phyloP scores from a whole-genome alignment of 768 basidiomycete genomes.

The Mycena latifolia region DNA sequence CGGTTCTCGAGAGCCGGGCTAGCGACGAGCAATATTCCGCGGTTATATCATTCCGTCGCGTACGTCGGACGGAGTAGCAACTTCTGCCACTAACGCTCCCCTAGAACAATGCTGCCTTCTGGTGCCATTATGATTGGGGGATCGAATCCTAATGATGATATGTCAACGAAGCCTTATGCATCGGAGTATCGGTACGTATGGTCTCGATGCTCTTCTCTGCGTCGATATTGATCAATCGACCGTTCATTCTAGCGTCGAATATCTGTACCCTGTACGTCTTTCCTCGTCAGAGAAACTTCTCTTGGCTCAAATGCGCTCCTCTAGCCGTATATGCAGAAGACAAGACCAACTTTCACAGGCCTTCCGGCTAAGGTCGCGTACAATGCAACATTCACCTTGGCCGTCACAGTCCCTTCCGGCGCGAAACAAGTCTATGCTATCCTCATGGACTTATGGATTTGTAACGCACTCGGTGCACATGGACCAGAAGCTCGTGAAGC shows the following conservation, averaged over 20 bases:
- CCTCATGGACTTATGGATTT: conserved; percentile 32
- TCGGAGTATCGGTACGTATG: conserved; percentile 30
- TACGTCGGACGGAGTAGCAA: conserved; percentile 25
- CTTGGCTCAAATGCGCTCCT: neutral
- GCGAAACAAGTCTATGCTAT: conserved; percentile 26
- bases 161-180: conserved; percentile 23
- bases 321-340: conserved; percentile 37
- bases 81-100: conserved; percentile 18
- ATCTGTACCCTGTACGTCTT: conserved; percentile 31
- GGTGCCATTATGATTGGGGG: conserved; percentile 39
- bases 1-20: conserved; percentile 43
- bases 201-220: neutral
- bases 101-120: conserved; percentile 20
- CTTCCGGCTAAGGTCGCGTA: conserved; percentile 33
- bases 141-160: conserved; percentile 46
- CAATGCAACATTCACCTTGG: conserved; percentile 32
- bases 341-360: conserved; percentile 29
- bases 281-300: neutral
- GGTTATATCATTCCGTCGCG: conserved; percentile 50
- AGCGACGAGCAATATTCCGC: conserved; percentile 41
- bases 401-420: conserved; percentile 23
- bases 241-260: conserved; percentile 29
- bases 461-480: conserved; percentile 37
- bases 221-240: neutral
- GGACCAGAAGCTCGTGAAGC: conserved; percentile 37